These are phyloP conservation scores for Byssoonygena ceratinophila DNA, from an alignment of 2,329 filamentous ascomycete species.

Conservation along the genomic window DNA sequence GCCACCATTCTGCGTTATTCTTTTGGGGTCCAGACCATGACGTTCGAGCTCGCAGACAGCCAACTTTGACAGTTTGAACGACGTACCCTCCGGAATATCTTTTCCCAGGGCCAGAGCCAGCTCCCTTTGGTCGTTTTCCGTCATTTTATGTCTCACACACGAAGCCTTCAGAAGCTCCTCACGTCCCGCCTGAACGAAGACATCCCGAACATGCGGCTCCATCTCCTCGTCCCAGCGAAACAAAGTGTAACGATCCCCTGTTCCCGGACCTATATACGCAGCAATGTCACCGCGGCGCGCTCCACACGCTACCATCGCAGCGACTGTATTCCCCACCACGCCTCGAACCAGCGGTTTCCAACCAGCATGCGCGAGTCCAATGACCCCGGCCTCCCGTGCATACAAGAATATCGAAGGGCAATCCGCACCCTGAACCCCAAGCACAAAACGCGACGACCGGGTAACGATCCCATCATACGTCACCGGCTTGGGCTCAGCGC, in stretches of 20 bases:
- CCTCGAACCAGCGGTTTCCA: slow-evolving; percentile 12
- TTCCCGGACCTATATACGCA: slow-evolving; percentile 11
- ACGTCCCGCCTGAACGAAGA: slow-evolving; percentile 10
- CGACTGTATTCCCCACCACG: slow-evolving; percentile 6
- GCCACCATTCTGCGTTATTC: slow-evolving; percentile 1
- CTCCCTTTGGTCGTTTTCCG: background rate
- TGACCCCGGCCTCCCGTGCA: slow-evolving; percentile 5
- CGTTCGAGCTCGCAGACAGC: slow-evolving; percentile 5
- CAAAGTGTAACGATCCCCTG: slow-evolving; percentile 3
- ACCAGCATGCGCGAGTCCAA: slow-evolving; percentile 11
- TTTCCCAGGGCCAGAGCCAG: slow-evolving; percentile 4
- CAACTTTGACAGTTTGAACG: slow-evolving; percentile 6
- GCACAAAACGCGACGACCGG: slow-evolving; percentile 5
- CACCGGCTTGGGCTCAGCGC: background rate
- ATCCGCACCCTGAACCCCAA: slow-evolving; percentile 11
- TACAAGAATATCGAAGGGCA: slow-evolving; percentile 13
- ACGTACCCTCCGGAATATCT: background rate
- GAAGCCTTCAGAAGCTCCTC: background rate
- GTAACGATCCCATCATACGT: slow-evolving; percentile 12
- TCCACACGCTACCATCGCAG: slow-evolving; percentile 9
- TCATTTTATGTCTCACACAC: slow-evolving; percentile 8
- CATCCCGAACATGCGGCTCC: slow-evolving; percentile 4
- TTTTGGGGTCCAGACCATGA: slow-evolving; percentile 2
- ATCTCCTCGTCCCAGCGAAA: slow-evolving; percentile 11
- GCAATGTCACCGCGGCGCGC: slow-evolving; percentile 1